Base-by-base conservation (phyloP, 225 moss, liverwort and hornwort species). In the Pseudisothecium myosuroides region DNA sequence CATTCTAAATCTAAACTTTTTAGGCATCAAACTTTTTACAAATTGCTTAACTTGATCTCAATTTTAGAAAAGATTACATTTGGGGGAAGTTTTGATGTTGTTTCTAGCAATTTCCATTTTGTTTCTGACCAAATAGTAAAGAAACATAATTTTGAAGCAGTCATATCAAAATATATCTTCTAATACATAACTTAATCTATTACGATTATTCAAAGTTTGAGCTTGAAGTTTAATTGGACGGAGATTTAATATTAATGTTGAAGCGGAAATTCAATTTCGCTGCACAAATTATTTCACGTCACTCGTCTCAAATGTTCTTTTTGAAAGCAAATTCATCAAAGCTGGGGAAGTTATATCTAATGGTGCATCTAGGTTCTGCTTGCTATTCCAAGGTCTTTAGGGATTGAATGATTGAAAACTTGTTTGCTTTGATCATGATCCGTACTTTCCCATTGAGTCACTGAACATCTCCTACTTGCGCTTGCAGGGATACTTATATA, bases 401-500 rank as follows among this genome's bases (percentile, higher is more conserved):
- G 36, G 45, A 45, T 85, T 64, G 52, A 55, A 31, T 39, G 49
- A 80, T 59, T 60, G 80, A 80, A 29, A 80, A n/a, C 29, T 15
- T 76, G 13, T 80, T 50, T 85, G 49, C 73, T 78, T 72, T 17
- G 76, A 76, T 56, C 63, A 34, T 39, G 39, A 81, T 88, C n/a
- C 55, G 73, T 58, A 49, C 47, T 91, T 83, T 73, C n/a, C 11
- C 36, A 78, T 60, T 62, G 26, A 50, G 32, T 55, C 63, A 59
- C 56, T 88, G 88, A 88, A 37, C 61, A 56, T 65, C 59, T 52
- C 71, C 76, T 34, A n/a, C 55, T 77, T 86, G 23, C 49, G 83
- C 84, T 67, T 91, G 47, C 93, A 98, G 96, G 85, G 98, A 99
- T 89, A 99, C 98, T 14, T 96, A 96, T 81, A 92, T 99, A 56